Percentiles rank a stretch among this genome's conserved stretches.
These are phyloP conservation scores for Yarrowia sp. DNA, from an alignment of 805 yeast genomes.

Conservation along the genomic window DNA sequence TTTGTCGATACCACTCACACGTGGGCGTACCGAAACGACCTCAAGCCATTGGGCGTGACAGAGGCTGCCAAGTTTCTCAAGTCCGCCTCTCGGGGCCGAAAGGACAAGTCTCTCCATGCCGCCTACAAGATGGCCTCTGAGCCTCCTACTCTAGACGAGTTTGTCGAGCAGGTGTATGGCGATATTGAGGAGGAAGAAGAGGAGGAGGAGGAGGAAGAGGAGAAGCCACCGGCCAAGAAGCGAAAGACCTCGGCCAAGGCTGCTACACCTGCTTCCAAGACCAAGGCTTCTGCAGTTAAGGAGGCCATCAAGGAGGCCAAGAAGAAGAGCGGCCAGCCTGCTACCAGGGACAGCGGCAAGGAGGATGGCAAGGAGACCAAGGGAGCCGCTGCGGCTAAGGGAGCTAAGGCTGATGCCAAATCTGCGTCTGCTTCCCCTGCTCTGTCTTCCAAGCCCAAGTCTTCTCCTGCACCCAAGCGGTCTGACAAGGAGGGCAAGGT, in stretches of 20 bases:
- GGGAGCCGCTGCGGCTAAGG: not conserved
- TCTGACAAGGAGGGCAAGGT: conserved; percentile 30
- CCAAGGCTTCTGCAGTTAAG: conserved; percentile 6
- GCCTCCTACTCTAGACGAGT: conserved; percentile 49
- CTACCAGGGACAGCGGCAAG: not conserved
- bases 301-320: conserved; percentile 5
- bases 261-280: not conserved
- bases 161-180: conserved; percentile 42
- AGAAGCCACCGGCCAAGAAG: conserved; percentile 15
- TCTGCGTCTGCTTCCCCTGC: conserved; percentile 13
- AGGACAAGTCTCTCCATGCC: conserved; percentile 44
- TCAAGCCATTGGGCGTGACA: conserved; percentile 46
- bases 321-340: not conserved
- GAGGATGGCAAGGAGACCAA: not conserved
- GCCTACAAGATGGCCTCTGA: conserved; percentile 57
- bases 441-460: conserved; percentile 22
- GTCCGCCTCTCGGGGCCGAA: conserved; percentile 38
- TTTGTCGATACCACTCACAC: conserved; percentile 69
- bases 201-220: conserved; percentile 36
- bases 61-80: conserved; percentile 43
- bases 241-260: conserved; percentile 1
- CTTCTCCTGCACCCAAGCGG: conserved; percentile 9
- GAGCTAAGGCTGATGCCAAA: conserved; percentile 8
- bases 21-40: conserved; percentile 57
- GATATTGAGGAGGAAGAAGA: conserved; percentile 37